Evolutionary conservation across 192 early-diverging fungal genomes (phyloP).

Genomic region (Lobosporangium transversale): DNA sequence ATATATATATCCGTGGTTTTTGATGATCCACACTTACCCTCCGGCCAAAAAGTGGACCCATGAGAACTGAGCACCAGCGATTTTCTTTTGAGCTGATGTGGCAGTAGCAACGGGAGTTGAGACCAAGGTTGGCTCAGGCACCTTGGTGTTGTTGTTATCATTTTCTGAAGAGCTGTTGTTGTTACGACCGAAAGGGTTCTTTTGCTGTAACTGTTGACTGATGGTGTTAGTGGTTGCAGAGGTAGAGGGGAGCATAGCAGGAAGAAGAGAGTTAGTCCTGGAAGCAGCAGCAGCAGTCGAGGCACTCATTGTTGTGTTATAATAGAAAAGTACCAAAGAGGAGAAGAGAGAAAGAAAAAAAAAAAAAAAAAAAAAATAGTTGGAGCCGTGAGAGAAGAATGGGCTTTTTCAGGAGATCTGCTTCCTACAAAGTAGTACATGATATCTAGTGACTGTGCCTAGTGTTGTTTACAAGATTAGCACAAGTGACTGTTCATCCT

Average conservation of each 20-base stretch:
- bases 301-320: conserved; percentile 36
- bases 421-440: too few species aligned
- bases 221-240: conserved; percentile 42
- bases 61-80: conserved; percentile 47
- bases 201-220: conserved; percentile 19
- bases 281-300: conserved; percentile 50
- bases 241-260: conserved; percentile 44
- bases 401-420: too few species aligned
- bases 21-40: conserved; percentile 72
- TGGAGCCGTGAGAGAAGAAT: too few species aligned
- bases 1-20: too few species aligned
- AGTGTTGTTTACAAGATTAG: too few species aligned
- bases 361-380: too few species aligned
- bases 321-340: not conserved
- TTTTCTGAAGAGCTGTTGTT: conserved; percentile 9
- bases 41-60: conserved; percentile 74
- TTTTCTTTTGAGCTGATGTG: conserved; percentile 11
- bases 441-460: too few species aligned
- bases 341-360: not conserved
- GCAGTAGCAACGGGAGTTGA: not conserved
- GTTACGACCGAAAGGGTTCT: conserved; percentile 3
- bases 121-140: not conserved
- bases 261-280: conserved; percentile 36
- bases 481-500: too few species aligned
- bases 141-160: not conserved